These are phyloP conservation scores for Penicillium sp. DNA, from an alignment of 2,329 filamentous ascomycete species.

Conservation along the genomic window DNA sequence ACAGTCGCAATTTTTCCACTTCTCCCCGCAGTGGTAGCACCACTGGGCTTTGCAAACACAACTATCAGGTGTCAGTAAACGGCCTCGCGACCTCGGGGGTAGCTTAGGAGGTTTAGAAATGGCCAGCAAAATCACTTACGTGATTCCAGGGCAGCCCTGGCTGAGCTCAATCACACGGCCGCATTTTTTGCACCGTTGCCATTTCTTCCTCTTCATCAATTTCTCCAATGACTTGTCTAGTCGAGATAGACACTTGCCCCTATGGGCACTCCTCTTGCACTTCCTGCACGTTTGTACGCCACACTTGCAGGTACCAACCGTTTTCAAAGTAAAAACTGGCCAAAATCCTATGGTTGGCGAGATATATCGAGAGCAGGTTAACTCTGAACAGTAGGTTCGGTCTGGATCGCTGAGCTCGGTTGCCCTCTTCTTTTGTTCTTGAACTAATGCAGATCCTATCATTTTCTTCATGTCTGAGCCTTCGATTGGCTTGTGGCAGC, in stretches of 20 bases:
- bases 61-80: neutral
- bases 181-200: neutral
- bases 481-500: neutral
- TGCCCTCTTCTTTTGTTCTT: neutral
- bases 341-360: neutral
- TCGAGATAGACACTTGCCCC: neutral
- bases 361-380: neutral
- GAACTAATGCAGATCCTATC: neutral
- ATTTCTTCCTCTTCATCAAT: neutral
- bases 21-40: neutral
- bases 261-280: neutral
- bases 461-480: neutral
- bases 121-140: neutral
- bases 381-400: neutral
- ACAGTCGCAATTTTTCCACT: neutral
- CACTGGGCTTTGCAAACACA: constrained; percentile 2
- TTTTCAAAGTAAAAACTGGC: neutral
- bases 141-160: neutral
- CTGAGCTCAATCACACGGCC: neutral
- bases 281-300: neutral
- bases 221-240: neutral
- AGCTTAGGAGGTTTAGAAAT: neutral
- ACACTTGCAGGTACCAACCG: neutral
- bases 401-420: neutral
- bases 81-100: neutral